phyloP scores from a whole-genome alignment of 2,329 filamentous ascomycete genomes.

The Penicillium sp. region DNA sequence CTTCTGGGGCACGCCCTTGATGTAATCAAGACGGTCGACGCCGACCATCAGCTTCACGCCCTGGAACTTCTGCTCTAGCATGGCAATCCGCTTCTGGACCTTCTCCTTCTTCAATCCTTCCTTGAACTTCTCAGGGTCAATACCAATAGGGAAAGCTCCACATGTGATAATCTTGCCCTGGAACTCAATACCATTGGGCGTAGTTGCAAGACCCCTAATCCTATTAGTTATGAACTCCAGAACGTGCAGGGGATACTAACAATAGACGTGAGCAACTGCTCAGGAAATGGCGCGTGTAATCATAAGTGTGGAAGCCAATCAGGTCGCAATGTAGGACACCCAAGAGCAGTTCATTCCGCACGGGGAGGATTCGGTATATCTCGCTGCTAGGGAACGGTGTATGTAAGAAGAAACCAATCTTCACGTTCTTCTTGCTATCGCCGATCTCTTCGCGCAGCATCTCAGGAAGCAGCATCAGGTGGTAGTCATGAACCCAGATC shows the following conservation, averaged over 20 bases:
- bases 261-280: constrained; percentile 95
- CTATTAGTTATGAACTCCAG: constrained; percentile 5
- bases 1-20: constrained; percentile 98
- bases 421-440: constrained; percentile 79
- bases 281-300: constrained; percentile 96
- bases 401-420: constrained; percentile 97
- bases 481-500: constrained; percentile 98
- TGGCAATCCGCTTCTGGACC: constrained; percentile 82
- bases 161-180: constrained; percentile 85
- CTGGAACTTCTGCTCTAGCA: constrained; percentile 85
- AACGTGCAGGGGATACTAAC: constrained; percentile 46
- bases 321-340: constrained; percentile 91
- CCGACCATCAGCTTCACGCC: constrained; percentile 96
- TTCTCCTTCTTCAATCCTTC: constrained; percentile 82
- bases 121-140: constrained; percentile 94
- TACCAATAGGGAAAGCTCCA: constrained; percentile 95
- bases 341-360: constrained; percentile 81
- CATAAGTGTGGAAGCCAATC: constrained; percentile 97
- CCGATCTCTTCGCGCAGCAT: constrained; percentile 93
- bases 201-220: constrained; percentile 59
- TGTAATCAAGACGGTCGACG: constrained; percentile 95
- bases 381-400: constrained; percentile 96
- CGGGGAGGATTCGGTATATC: constrained; percentile 93
- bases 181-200: constrained; percentile 90
- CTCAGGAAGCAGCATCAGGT: constrained; percentile 92